A percentile compares a stretch with the other conserved stretches of the same genome.
These are phyloP conservation scores for Zizania palustris DNA, from an alignment of 202 grass and related monocot species.

Conservation along the genomic window DNA sequence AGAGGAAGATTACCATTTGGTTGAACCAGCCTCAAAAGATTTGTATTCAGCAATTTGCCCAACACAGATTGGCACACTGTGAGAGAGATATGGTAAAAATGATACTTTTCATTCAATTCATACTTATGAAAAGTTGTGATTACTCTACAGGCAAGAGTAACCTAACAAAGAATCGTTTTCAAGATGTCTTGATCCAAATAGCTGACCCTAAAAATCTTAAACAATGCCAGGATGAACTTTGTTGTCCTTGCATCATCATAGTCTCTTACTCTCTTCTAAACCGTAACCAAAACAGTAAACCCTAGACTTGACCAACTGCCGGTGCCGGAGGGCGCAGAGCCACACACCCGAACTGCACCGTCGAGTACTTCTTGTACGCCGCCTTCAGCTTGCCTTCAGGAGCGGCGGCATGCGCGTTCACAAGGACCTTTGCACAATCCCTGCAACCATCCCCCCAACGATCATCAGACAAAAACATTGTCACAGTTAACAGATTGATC, in stretches of 20 bases:
- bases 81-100: no score
- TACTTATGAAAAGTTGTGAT: background rate
- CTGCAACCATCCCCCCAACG: constrained; percentile 44
- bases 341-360: constrained; percentile 46
- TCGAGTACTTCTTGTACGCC: constrained; percentile 60
- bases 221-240: background rate
- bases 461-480: background rate
- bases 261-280: no score
- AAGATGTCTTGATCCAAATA: constrained; percentile 9
- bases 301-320: constrained; percentile 2
- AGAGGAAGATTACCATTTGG: no score
- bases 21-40: no score
- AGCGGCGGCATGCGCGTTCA: constrained; percentile 44
- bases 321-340: constrained; percentile 45
- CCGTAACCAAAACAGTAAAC: no score
- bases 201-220: background rate
- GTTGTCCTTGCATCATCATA: background rate
- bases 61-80: no score
- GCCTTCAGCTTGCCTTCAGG: constrained; percentile 47
- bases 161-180: background rate
- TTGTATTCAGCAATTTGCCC: no score
- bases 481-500: no score
- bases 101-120: background rate
- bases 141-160: constrained; percentile 23
- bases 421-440: constrained; percentile 41